phyloP scores from a whole-genome alignment of 2,329 filamentous ascomycete species.

The Penicillium occitanis region DNA sequence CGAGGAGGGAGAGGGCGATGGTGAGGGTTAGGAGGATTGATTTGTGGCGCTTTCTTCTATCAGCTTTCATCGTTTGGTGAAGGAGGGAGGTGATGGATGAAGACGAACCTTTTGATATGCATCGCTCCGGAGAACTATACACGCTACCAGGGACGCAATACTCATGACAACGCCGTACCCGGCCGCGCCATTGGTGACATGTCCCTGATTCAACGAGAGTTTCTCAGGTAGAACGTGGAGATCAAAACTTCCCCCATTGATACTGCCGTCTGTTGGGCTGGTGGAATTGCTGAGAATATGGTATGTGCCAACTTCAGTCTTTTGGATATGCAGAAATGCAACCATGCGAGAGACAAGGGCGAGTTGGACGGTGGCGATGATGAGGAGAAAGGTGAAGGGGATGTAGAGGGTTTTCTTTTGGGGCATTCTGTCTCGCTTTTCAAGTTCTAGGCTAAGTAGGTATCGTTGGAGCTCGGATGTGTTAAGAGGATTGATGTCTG shows the following conservation, averaged over 20 bases:
- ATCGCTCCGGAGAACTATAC: constrained; percentile 4
- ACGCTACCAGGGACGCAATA: constrained; percentile 4
- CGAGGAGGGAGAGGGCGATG: neutral
- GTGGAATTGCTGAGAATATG: neutral
- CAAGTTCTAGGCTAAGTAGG: neutral
- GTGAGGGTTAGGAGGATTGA: constrained; percentile 4
- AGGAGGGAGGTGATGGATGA: neutral
- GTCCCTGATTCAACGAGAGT: constrained; percentile 17
- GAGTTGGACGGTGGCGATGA: constrained; percentile 15
- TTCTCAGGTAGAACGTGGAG: constrained; percentile 19
- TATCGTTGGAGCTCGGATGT: neutral
- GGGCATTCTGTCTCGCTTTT: neutral
- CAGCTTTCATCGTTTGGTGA: neutral
- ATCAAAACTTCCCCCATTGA: neutral
- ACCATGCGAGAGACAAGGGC: constrained; percentile 20
- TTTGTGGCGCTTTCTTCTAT: constrained; percentile 7
- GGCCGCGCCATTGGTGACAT: constrained; percentile 16
- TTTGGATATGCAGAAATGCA: constrained; percentile 17
- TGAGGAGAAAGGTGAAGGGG: constrained; percentile 13
- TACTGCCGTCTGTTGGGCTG: neutral
- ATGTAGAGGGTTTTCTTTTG: constrained; percentile 8
- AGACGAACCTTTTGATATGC: neutral
- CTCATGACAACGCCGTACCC: constrained; percentile 15
- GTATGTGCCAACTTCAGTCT: constrained; percentile 6
- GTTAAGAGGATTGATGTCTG: neutral